These are phyloP conservation scores for Arthromyces matolae DNA, from an alignment of 768 basidiomycete species.

Conservation along the genomic window DNA sequence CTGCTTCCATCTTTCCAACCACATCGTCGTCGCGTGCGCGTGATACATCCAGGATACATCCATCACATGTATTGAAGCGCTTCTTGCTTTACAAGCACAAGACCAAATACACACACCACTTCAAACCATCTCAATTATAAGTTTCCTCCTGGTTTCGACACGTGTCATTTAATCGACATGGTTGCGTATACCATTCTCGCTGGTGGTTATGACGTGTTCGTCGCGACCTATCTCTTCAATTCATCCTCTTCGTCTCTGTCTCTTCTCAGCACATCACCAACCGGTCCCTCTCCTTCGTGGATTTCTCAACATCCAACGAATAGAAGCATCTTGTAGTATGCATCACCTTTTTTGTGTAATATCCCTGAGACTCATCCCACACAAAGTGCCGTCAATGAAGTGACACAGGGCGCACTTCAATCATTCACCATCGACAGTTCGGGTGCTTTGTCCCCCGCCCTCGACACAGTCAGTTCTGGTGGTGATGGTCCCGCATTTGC, in stretches of 20 bases:
- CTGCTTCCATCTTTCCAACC: background rate
- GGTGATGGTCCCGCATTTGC: conserved; percentile 53
- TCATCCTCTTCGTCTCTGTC: conserved; percentile 44
- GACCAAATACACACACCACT: background rate
- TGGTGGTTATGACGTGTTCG: conserved; percentile 59
- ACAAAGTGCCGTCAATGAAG: conserved; percentile 59
- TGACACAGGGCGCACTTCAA: conserved; percentile 45
- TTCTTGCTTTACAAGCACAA: background rate
- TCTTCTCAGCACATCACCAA: conserved; percentile 43
- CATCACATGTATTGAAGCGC: background rate
- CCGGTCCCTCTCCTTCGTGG: conserved; percentile 58
- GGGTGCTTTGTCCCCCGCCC: conserved; percentile 41
- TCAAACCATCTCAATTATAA: background rate
- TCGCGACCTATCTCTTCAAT: conserved; percentile 63
- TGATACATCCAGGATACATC: conserved; percentile 1
- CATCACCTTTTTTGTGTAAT: background rate
- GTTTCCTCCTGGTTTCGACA: background rate
- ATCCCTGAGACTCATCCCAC: background rate
- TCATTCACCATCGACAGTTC: conserved; percentile 47
- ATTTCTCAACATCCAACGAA: conserved; percentile 54
- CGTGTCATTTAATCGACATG: conserved; percentile 36
- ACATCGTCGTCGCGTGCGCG: background rate
- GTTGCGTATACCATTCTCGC: conserved; percentile 68
- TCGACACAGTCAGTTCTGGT: conserved; percentile 45
- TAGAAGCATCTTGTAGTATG: conserved; percentile 59